A percentile compares a stretch with the other conserved stretches of the same genome.
These are phyloP conservation scores for Polychaeton citri DNA, from an alignment of 2,329 filamentous ascomycete species.

Conservation along the genomic window DNA sequence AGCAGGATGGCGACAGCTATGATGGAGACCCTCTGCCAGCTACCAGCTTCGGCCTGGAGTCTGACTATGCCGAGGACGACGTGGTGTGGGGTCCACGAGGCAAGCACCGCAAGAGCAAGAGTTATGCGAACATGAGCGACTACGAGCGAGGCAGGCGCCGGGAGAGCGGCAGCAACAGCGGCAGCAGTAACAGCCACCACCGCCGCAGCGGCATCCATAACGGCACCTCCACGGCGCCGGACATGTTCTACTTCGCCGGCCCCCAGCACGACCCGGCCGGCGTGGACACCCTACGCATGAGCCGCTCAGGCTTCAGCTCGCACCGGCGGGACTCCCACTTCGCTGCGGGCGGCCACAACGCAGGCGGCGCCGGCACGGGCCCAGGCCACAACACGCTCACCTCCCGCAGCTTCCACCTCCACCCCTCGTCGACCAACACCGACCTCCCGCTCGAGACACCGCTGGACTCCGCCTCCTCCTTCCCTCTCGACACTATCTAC, in stretches of 20 bases:
- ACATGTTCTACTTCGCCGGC: conserved; percentile 8
- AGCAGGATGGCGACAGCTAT: conserved; percentile 21
- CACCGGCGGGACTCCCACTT: conserved; percentile 43
- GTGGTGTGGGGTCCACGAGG: conserved; percentile 7
- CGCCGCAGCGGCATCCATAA: conserved; percentile 3
- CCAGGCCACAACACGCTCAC: conserved; percentile 14
- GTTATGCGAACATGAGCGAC: conserved; percentile 92
- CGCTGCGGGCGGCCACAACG: conserved; percentile 19
- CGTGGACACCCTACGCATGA: conserved; percentile 16
- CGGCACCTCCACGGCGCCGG: conserved; percentile 49
- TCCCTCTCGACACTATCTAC: conserved; percentile 14
- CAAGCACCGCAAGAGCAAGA: conserved; percentile 30
- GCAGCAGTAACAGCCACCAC: conserved; percentile 4
- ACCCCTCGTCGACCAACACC: conserved; percentile 8
- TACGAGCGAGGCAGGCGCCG: conserved; percentile 32
- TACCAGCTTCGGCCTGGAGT: conserved; percentile 19
- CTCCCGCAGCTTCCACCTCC: conserved; percentile 12
- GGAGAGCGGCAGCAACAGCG: conserved; percentile 44
- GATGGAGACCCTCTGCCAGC: conserved; percentile 16
- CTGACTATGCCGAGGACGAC: conserved; percentile 7
- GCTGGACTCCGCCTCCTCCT: conserved; percentile 2
- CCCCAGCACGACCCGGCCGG: conserved; percentile 17
- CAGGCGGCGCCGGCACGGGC: neutral
- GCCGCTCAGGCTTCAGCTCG: conserved; percentile 10
- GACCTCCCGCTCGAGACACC: conserved; percentile 2